A percentile compares a stretch with the other conserved stretches of the same genome.
Evolutionary conservation across 2,329 filamentous ascomycete genomes (phyloP).

Genomic region (Phyllosticta citrichinensis): DNA sequence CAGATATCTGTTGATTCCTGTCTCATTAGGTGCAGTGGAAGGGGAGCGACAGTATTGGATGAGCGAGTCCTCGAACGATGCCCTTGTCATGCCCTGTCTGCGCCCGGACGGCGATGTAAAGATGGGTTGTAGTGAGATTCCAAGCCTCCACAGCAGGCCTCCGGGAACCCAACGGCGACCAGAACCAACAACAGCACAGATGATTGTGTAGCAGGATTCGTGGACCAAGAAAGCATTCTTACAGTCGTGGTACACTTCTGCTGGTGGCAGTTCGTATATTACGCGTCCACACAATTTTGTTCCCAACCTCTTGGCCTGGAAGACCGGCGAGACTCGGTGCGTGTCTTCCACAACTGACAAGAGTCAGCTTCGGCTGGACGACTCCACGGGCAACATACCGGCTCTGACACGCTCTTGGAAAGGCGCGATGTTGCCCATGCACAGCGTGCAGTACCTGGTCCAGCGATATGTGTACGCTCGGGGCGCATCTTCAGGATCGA

Average conservation of each 20-base stretch:
- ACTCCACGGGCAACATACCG: background rate
- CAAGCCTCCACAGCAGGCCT: background rate
- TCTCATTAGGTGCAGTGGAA: background rate
- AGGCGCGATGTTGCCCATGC: background rate
- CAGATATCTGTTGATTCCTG: background rate
- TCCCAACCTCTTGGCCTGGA: background rate
- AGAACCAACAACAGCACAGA: background rate
- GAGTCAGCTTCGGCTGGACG: too few species aligned
- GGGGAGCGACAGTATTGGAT: background rate
- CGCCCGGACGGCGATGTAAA: background rate
- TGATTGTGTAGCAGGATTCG: background rate
- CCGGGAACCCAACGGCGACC: background rate
- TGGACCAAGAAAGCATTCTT: background rate
- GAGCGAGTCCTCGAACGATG: background rate
- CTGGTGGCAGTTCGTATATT: too few species aligned
- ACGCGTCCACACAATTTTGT: too few species aligned
- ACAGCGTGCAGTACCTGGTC: background rate
- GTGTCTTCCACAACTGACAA: background rate
- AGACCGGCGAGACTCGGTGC: background rate
- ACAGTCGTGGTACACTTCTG: background rate
- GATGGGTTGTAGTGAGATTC: background rate
- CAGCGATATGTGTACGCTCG: background rate
- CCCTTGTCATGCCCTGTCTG: background rate
- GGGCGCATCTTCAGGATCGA: background rate
- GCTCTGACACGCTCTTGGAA: background rate